These are phyloP conservation scores for Iodosphaeria phyllophila DNA, from an alignment of 2,329 filamentous ascomycete species.

Conservation along the genomic window DNA sequence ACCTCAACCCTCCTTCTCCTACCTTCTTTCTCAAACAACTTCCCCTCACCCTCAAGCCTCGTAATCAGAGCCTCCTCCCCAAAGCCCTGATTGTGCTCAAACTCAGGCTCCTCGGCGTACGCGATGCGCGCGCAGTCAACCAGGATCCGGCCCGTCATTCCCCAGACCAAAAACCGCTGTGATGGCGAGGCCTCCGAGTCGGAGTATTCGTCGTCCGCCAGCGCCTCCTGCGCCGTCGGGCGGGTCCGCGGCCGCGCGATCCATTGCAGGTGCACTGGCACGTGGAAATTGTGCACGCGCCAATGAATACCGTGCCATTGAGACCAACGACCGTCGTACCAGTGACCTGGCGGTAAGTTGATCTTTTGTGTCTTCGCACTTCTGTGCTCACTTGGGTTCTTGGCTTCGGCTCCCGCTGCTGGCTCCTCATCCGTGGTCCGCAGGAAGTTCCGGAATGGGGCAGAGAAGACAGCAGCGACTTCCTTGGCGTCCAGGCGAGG, in stretches of 20 bases:
- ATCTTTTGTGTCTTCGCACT: too few relatives aligned
- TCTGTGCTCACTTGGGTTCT: too few relatives aligned
- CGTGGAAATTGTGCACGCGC: constrained; percentile 82
- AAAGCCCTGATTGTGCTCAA: constrained; percentile 44
- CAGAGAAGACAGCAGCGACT: constrained; percentile 86
- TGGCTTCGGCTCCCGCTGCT: constrained; percentile 12
- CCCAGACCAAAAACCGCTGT: constrained; percentile 68
- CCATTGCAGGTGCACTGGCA: constrained; percentile 54
- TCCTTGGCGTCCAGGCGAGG: constrained; percentile 75
- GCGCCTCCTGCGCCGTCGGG: constrained; percentile 8
- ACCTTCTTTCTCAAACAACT: constrained; percentile 26
- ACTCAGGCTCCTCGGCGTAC: constrained; percentile 66
- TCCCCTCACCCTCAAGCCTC: constrained; percentile 23
- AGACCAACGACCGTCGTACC: constrained; percentile 76
- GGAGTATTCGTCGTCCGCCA: constrained; percentile 9
- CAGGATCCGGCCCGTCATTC: constrained; percentile 82
- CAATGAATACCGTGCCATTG: constrained; percentile 63
- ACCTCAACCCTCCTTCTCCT: constrained; percentile 17
- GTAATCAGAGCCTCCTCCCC: constrained; percentile 34
- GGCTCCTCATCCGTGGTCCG: constrained; percentile 34
- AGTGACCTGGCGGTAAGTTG: constrained; percentile 36
- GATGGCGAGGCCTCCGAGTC: constrained; percentile 24
- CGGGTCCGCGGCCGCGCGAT: constrained; percentile 37
- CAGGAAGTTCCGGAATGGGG: constrained; percentile 73
- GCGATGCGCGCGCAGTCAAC: constrained; percentile 77